phyloP scores from a whole-genome alignment of 2,329 filamentous ascomycete genomes.

The Nigrograna mackinnonii region DNA sequence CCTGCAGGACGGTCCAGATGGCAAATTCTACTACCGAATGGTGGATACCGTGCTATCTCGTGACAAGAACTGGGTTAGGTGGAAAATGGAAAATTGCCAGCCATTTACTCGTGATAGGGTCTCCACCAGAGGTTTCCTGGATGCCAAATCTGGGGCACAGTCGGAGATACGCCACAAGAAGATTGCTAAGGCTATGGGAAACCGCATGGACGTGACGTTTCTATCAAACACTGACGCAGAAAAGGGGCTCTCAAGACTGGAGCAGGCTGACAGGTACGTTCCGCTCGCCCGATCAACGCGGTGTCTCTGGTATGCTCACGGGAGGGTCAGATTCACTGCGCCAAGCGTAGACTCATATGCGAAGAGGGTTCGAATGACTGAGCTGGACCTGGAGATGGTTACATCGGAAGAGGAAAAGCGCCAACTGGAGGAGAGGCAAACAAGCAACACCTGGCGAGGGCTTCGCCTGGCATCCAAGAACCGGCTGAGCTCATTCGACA shows the following conservation, averaged over 20 bases:
- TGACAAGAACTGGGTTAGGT: slow-evolving; percentile 98
- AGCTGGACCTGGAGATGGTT: slow-evolving; percentile 86
- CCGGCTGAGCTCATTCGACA: slow-evolving; percentile 79
- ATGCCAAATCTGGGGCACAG: slow-evolving; percentile 68
- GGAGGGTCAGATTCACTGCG: slow-evolving; percentile 62
- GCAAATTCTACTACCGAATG: slow-evolving; percentile 93
- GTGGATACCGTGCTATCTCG: slow-evolving; percentile 93
- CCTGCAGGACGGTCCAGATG: slow-evolving; percentile 77
- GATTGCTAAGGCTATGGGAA: slow-evolving; percentile 55
- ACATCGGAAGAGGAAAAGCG: slow-evolving; percentile 64
- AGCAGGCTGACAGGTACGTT: slow-evolving; percentile 59
- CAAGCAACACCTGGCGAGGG: slow-evolving; percentile 89
- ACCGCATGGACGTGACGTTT: slow-evolving; percentile 58
- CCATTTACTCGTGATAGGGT: slow-evolving; percentile 79
- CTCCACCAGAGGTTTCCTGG: slow-evolving; percentile 67
- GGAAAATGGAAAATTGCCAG: slow-evolving; percentile 95
- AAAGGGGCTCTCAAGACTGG: slow-evolving; percentile 70
- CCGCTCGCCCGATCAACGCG: slow-evolving; percentile 25
- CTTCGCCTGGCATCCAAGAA: slow-evolving; percentile 77
- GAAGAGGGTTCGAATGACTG: slow-evolving; percentile 73
- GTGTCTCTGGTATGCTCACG: slow-evolving; percentile 24
- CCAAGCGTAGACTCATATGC: slow-evolving; percentile 74
- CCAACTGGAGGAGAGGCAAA: slow-evolving; percentile 69
- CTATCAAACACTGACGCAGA: slow-evolving; percentile 68
- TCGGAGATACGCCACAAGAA: slow-evolving; percentile 72